Evolutionary conservation across 163 green algal species (phyloP), one percentile per base, ranked within the genome.

Genomic region (Scenedesmus sp.): DNA sequence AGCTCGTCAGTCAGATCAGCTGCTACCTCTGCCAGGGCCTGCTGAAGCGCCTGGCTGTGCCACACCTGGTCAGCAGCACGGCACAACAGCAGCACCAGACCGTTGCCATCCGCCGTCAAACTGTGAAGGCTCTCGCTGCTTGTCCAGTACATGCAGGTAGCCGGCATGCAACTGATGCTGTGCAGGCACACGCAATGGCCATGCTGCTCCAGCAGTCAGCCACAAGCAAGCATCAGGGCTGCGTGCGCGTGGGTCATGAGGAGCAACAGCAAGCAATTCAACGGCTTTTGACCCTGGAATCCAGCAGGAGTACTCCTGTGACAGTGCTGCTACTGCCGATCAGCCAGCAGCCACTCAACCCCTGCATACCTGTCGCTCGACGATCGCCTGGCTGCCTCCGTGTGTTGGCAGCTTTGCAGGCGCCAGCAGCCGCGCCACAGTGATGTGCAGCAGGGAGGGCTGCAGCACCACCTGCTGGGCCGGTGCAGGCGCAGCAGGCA

Each of bases 371-470:
- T 76, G 66, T 18, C 16, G 66, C 26, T 16, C 66, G 8, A 18
- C 2, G 3, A 13, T 12, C 7, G 66, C 66, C 66, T 34, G 66
- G 66, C 18, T 76, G 15, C 66, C 34, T 46, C 34, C 66, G 26
- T 20, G 16, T 52, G 18, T 70, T 56, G 82, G 34, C 66, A 34
- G 56, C 34, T 87, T n/a, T 4, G 95, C 94, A 15, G 93, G 90
- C 88, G 92, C 83, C 85, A 97, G 94, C 66, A 97, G 82, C 0
- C 96, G 92, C 0, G 95, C 96, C 2, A 98, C 86, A 0, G 96
- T 98, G 34, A 94, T 98, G 92, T 98, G 95, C 86, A 98, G 95
- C 57, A 98, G 96, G 57, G 91, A 64, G 0, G 90, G 91, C 59
- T 97, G 91, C 59, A 91, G 94, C n/a, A 97, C 93, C 66, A 94